These are phyloP conservation scores for Xerocomus spinulosus DNA, from an alignment of 768 basidiomycete genomes.

Conservation along the genomic window DNA sequence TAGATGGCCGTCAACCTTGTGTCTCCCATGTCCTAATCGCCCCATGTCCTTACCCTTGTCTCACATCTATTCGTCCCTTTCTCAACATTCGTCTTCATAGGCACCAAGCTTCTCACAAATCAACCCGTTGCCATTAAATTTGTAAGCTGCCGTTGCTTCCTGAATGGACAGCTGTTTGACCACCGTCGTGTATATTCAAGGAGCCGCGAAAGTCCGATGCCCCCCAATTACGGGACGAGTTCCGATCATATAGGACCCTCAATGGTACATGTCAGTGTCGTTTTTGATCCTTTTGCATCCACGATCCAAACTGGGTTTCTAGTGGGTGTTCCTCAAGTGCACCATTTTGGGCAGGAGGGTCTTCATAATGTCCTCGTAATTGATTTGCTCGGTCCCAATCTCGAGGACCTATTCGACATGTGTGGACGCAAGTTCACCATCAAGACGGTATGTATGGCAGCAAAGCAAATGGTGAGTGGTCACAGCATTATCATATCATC, in stretches of 20 bases:
- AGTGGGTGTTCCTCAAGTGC: conserved; percentile 97
- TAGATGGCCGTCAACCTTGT: conserved; percentile 4
- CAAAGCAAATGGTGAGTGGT: conserved; percentile 89
- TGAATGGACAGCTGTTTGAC: conserved; percentile 13
- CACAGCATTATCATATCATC: not conserved
- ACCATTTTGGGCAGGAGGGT: conserved; percentile 98
- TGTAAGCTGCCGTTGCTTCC: conserved; percentile 44
- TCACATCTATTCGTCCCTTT: conserved; percentile 1
- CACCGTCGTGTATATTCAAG: conserved; percentile 36
- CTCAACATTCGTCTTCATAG: conserved; percentile 38
- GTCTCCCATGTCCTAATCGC: conserved; percentile 6
- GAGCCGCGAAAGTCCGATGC: conserved; percentile 97
- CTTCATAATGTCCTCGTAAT: conserved; percentile 94
- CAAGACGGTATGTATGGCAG: conserved; percentile 99
- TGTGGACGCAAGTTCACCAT: conserved; percentile 96
- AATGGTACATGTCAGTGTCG: conserved; percentile 73
- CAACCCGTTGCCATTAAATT: conserved; percentile 97
- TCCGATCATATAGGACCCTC: conserved; percentile 93
- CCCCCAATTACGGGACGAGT: conserved; percentile 95
- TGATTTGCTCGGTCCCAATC: conserved; percentile 93
- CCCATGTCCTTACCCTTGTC: not conserved
- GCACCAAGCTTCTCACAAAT: conserved; percentile 78
- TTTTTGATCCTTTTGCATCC: conserved; percentile 7
- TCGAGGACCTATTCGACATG: conserved; percentile 99
- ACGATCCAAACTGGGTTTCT: conserved; percentile 14